These are phyloP conservation scores for Colletotrichum neosansevieriae DNA, from an alignment of 2,329 filamentous ascomycete species.

Conservation along the genomic window DNA sequence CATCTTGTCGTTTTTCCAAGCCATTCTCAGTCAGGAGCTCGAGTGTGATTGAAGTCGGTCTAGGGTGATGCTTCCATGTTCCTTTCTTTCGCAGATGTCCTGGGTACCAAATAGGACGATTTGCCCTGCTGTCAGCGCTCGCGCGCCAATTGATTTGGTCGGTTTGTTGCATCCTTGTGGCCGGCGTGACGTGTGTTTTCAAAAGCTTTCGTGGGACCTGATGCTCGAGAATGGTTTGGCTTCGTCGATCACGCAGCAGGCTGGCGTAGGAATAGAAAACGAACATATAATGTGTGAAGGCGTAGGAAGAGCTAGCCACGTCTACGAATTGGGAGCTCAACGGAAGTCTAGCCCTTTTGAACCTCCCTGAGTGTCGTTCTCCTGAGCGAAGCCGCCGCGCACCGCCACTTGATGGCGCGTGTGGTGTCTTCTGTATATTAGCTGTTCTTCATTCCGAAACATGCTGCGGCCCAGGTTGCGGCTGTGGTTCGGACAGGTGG, in stretches of 20 bases:
- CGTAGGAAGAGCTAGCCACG: no score
- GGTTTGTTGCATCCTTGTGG: not conserved
- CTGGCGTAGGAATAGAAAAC: not conserved
- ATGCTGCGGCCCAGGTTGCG: slow-evolving; percentile 22
- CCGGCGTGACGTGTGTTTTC: no score
- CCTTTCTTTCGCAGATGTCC: not conserved
- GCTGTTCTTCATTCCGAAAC: slow-evolving; percentile 11
- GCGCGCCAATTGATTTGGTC: not conserved
- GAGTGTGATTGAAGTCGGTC: not conserved
- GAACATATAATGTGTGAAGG: no score
- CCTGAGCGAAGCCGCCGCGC: not conserved
- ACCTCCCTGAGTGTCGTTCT: no score
- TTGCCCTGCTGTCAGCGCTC: not conserved
- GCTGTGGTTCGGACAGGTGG: slow-evolving; percentile 4
- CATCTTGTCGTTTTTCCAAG: slow-evolving; percentile 13
- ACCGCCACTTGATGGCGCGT: slow-evolving; percentile 25
- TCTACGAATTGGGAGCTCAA: no score
- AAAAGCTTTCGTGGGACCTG: no score
- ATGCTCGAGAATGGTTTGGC: not conserved
- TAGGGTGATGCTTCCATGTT: not conserved
- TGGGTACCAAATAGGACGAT: not conserved
- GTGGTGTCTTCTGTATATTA: slow-evolving; percentile 1
- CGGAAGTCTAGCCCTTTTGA: not conserved
- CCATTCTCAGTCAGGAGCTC: not conserved
- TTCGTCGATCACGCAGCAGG: not conserved